Conservation (phyloP, 1,284 basidiomycete species). For the Rugiboletus extremiorientalis region DNA sequence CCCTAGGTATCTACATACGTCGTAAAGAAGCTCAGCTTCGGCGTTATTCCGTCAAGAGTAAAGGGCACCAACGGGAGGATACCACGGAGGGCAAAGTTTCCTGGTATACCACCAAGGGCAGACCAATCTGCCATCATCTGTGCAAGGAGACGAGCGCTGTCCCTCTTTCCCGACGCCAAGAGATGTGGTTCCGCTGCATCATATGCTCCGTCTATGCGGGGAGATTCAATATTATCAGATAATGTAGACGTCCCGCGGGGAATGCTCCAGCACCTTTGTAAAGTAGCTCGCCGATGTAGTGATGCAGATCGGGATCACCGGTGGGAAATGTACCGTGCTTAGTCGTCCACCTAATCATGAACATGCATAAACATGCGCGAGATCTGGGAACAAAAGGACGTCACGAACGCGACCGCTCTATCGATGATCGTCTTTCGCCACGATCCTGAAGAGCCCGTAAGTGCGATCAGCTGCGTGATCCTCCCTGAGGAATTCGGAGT, state of each 20-base stretch:
- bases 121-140: conserved; percentile 86
- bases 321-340: conserved; percentile 74
- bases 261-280: conserved; percentile 67
- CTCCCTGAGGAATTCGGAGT: conserved; percentile 48
- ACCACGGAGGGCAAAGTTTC: conserved; percentile 79
- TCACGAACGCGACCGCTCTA: conserved; percentile 70
- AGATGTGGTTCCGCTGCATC: conserved; percentile 78
- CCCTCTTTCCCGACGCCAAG: conserved; percentile 80
- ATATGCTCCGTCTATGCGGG: conserved; percentile 64
- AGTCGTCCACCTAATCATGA: conserved; percentile 70
- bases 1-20: conserved; percentile 64
- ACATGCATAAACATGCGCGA: conserved; percentile 10
- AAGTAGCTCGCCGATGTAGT: conserved; percentile 85
- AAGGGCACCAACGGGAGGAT: conserved; percentile 67
- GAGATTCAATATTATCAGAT: conserved; percentile 1
- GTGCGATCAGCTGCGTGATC: conserved; percentile 79
- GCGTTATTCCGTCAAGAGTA: background rate
- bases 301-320: conserved; percentile 83
- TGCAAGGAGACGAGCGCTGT: conserved; percentile 84
- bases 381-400: conserved; percentile 6
- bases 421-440: conserved; percentile 84
- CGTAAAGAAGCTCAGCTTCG: background rate
- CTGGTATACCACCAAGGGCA: conserved; percentile 44
- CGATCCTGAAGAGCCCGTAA: conserved; percentile 68
- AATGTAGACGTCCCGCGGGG: background rate